Conservation (phyloP, 805 yeast genomes). For the Nakazawaea wyomingensis region DNA sequence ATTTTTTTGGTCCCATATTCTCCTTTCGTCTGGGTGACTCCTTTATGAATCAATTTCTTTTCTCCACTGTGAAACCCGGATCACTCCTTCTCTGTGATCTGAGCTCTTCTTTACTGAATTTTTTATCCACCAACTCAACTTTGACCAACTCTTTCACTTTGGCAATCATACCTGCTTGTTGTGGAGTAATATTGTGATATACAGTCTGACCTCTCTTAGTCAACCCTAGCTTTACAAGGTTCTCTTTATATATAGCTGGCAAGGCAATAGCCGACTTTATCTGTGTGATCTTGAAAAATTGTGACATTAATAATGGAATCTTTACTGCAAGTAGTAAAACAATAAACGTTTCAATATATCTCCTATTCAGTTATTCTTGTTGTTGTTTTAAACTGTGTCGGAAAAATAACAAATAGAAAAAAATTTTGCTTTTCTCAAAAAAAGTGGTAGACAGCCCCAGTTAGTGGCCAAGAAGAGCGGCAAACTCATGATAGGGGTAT, state of each 20-base stretch:
- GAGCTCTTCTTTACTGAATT: conserved; percentile 46
- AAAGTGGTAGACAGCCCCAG: no score
- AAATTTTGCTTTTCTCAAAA: no score
- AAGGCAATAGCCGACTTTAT: conserved; percentile 81
- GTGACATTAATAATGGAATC: not conserved
- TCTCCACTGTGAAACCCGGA: conserved; percentile 58
- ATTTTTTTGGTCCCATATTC: no score
- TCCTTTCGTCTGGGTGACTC: no score
- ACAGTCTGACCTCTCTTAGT: conserved; percentile 66
- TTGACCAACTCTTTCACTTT: conserved; percentile 80
- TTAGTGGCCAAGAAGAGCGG: no score
- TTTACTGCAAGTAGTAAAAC: no score
- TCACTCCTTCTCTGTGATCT: conserved; percentile 51
- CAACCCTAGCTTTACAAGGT: conserved; percentile 71
- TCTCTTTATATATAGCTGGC: conserved; percentile 60
- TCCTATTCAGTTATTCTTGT: not conserved
- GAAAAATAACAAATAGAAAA: no score
- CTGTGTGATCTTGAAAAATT: conserved; percentile 65
- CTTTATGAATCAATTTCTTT: no score
- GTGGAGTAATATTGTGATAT: conserved; percentile 69
- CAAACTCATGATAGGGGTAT: no score
- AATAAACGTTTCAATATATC: no score
- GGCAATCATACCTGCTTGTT: conserved; percentile 80
- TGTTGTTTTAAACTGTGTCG: no score
- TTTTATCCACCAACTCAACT: conserved; percentile 64